phyloP scores from a whole-genome alignment of 805 yeast genomes.

The Monosporozyma solicola region DNA sequence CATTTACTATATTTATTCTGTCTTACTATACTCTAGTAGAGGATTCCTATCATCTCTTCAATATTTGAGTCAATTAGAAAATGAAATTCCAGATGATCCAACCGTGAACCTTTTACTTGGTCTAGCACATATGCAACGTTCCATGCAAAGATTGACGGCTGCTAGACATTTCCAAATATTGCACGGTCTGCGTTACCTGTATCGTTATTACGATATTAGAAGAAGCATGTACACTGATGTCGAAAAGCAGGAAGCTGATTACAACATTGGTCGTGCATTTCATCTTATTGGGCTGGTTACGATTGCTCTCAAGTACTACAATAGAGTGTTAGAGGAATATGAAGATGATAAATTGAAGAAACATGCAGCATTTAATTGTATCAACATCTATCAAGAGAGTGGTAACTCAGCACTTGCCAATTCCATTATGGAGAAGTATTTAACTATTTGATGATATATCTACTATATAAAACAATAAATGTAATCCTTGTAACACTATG shows the following conservation, averaged over 20 bases:
- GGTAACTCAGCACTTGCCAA: conserved; percentile 65
- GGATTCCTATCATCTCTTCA: conserved; percentile 77
- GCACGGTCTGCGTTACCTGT: conserved; percentile 73
- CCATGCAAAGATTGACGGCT: conserved; percentile 81
- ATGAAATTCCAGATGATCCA: conserved; percentile 64
- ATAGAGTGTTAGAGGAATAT: conserved; percentile 51
- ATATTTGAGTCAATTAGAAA: conserved; percentile 64
- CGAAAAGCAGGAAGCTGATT: conserved; percentile 68
- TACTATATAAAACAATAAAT: background rate
- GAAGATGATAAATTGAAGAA: conserved; percentile 50
- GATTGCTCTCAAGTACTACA: conserved; percentile 66
- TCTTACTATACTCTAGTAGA: conserved; percentile 69
- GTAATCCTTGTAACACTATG: background rate
- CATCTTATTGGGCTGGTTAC: conserved; percentile 73
- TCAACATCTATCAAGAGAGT: conserved; percentile 62
- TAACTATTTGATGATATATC: conserved; percentile 35
- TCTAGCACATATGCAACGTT: conserved; percentile 74
- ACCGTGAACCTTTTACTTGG: conserved; percentile 68
- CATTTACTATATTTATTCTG: conserved; percentile 68
- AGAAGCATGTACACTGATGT: conserved; percentile 24
- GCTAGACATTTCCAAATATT: conserved; percentile 81
- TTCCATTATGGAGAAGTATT: conserved; percentile 53
- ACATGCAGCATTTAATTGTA: conserved; percentile 83
- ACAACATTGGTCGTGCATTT: conserved; percentile 76
- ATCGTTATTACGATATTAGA: conserved; percentile 59